phyloP scores from a whole-genome alignment of 192 early-diverging fungal species.

The Coemansia sp. region DNA sequence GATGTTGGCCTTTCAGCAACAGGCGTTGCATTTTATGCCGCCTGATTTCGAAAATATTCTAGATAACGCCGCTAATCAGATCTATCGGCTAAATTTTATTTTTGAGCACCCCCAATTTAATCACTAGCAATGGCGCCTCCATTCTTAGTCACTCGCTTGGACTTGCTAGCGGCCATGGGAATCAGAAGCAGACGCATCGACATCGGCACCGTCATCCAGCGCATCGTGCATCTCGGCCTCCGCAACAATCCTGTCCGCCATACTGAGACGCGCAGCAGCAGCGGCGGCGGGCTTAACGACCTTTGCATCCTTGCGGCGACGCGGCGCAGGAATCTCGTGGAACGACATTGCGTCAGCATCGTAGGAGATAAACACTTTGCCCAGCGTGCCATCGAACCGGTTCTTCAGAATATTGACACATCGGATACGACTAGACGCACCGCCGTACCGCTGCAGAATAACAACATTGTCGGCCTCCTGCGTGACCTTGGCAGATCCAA shows the following conservation, averaged over 20 bases:
- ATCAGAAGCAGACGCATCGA: background rate
- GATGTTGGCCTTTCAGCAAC: no score
- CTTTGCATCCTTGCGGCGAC: constrained; percentile 39
- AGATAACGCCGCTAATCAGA: no score
- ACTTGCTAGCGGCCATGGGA: no score
- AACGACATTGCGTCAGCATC: constrained; percentile 35
- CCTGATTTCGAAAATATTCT: no score
- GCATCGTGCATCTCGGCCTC: constrained; percentile 16
- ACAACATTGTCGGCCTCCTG: constrained; percentile 79
- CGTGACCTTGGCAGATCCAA: constrained; percentile 73
- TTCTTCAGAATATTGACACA: constrained; percentile 70
- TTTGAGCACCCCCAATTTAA: no score
- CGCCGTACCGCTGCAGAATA: constrained; percentile 60
- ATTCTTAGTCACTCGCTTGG: no score
- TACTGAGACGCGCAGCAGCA: constrained; percentile 17
- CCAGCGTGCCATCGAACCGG: constrained; percentile 70
- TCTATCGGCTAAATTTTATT: no score
- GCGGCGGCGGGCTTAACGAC: constrained; percentile 23
- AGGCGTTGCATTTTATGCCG: no score
- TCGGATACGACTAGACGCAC: constrained; percentile 40
- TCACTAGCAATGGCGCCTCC: no score
- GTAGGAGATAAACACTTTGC: constrained; percentile 57
- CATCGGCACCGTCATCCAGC: background rate
- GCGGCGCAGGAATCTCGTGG: constrained; percentile 42
- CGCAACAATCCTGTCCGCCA: constrained; percentile 31